Percentiles rank a stretch among this genome's conserved stretches.
These are phyloP conservation scores for Cucurbita ficifolia DNA, from an alignment of 306 rosid species.

Conservation along the genomic window DNA sequence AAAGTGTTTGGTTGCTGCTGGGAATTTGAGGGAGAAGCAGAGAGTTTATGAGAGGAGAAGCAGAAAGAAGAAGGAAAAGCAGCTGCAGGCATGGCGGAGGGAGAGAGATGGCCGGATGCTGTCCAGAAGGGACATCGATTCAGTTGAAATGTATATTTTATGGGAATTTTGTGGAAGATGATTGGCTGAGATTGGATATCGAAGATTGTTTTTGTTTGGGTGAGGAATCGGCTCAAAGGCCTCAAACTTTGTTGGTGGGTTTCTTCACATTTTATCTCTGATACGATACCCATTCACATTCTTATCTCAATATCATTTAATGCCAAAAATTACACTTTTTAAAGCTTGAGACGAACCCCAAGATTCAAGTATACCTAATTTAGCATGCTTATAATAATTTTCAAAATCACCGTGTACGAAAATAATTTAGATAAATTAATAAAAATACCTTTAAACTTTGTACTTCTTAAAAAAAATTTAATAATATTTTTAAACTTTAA, in stretches of 20 bases:
- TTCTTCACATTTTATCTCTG: background rate
- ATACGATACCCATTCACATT: background rate
- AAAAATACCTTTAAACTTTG: too few relatives aligned
- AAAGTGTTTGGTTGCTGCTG: constrained; percentile 16
- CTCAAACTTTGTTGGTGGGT: background rate
- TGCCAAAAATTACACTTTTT: too few relatives aligned
- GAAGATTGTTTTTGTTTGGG: constrained; percentile 7
- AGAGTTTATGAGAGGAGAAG: constrained; percentile 30
- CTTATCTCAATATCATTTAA: background rate
- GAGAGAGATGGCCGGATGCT: background rate
- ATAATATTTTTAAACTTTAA: too few relatives aligned
- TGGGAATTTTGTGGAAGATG: constrained; percentile 5
- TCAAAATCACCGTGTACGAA: too few relatives aligned
- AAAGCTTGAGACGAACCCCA: too few relatives aligned
- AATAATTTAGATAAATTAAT: too few relatives aligned
- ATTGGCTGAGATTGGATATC: constrained; percentile 30
- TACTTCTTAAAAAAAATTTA: too few relatives aligned
- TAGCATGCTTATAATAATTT: too few relatives aligned
- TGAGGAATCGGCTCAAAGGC: background rate
- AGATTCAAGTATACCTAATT: too few relatives aligned
- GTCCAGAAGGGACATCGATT: background rate
- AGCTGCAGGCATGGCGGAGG: constrained; percentile 30
- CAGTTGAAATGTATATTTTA: background rate
- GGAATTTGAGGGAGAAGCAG: constrained; percentile 16
- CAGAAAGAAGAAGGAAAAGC: constrained; percentile 46